These are phyloP conservation scores for Mallotus japonicus DNA, from an alignment of 441 rosid species.

Conservation along the genomic window DNA sequence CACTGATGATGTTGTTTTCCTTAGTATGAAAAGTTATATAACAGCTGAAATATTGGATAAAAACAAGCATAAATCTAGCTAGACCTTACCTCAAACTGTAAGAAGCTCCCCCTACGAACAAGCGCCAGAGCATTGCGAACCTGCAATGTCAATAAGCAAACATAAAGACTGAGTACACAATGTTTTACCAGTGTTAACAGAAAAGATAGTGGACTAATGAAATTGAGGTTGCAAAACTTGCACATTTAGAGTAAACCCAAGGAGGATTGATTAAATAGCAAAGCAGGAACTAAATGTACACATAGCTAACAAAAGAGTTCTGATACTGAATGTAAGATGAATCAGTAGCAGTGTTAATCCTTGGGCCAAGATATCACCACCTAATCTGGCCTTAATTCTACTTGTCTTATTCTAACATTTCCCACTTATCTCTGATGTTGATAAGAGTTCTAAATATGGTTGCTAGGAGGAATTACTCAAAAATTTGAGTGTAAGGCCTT, in stretches of 20 bases:
- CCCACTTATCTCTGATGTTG: no score
- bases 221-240: not conserved
- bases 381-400: no score
- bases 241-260: not conserved
- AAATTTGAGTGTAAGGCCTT: not conserved
- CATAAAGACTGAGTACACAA: no score
- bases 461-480: not conserved
- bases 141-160: constrained; percentile 9
- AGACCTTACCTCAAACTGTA: constrained; percentile 27
- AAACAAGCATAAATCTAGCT: not conserved
- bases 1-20: not conserved
- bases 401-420: no score
- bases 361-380: no score
- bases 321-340: no score
- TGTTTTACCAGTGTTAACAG: not conserved
- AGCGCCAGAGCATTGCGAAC: constrained; percentile 23
- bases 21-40: not conserved
- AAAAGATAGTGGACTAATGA: not conserved
- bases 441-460: no score
- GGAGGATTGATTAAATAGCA: not conserved
- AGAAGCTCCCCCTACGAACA: constrained; percentile 17
- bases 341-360: no score
- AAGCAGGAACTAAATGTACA: not conserved
- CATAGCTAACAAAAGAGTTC: not conserved
- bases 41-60: not conserved